Evolutionary conservation across 768 basidiomycete genomes (phyloP).

Genomic region (Leucocoprinus birnbaumii): DNA sequence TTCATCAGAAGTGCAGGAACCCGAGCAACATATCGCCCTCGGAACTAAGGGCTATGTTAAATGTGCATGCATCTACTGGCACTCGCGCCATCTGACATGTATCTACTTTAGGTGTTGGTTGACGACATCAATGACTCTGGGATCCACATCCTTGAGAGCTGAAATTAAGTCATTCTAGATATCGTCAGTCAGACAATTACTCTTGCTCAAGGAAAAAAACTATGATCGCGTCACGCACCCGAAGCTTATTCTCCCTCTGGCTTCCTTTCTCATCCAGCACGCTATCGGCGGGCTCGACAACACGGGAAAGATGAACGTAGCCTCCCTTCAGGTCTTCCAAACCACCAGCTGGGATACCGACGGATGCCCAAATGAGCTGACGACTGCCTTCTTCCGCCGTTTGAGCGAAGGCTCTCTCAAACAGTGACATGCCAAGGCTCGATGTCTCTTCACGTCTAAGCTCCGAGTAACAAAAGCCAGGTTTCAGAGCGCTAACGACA

Average conservation of each 20-base stretch:
- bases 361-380: slow-evolving; percentile 29
- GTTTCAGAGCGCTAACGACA: slow-evolving; percentile 35
- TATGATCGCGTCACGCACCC: slow-evolving; percentile 19
- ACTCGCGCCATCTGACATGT: too few species aligned
- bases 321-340: slow-evolving; percentile 25
- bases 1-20: too few species aligned
- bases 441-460: slow-evolving; percentile 20
- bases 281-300: slow-evolving; percentile 26
- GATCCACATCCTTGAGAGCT: slow-evolving; percentile 3
- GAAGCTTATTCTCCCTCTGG: slow-evolving; percentile 24
- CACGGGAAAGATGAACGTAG: too few species aligned
- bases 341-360: slow-evolving; percentile 18
- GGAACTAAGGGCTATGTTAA: too few species aligned
- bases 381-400: slow-evolving; percentile 37
- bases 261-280: slow-evolving; percentile 24
- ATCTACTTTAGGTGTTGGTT: neutral
- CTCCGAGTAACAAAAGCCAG: slow-evolving; percentile 39
- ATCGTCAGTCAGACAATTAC: neutral
- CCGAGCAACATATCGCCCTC: too few species aligned
- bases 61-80: too few species aligned
- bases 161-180: slow-evolving; percentile 3
- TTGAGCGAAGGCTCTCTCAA: slow-evolving; percentile 26
- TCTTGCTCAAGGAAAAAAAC: neutral
- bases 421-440: neutral
- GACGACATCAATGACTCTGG: slow-evolving; percentile 1